Evolutionary conservation across 495 filamentous ascomycete species (phyloP), one percentile per base, ranked within the genome.

Genomic region (Penicillium samsonianum): DNA sequence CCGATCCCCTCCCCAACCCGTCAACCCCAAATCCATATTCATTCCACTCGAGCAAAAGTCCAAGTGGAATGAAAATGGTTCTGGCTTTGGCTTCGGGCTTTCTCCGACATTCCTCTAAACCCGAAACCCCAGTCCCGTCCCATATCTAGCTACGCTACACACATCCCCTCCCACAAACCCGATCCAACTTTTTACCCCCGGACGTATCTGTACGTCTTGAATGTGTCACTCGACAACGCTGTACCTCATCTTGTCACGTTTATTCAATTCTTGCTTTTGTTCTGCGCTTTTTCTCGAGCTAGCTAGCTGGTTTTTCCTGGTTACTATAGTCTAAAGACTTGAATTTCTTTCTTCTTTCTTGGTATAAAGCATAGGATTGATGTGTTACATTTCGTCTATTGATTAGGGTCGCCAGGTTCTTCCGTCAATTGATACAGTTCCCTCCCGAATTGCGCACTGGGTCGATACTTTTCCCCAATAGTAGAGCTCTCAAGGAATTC

Each of bases 141-240:
- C 23, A 43, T 28, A 28, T 17, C 16, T 46, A 25, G 20, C 35
- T 26, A n/a, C 19, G 49, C 49, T 37, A 10, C 28, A 48, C 0
- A 51, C 17, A n/a, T 25, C n/a, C 17, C 48, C 23, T 52, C 20
- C 22, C 35, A 38, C 35, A 53, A 42, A 22, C 22, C 30, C 16
- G 38, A 35, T 41, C 22, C 23, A 28, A 23, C 33, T 23, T 25
- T 19, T 3, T 11, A 19, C 31, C 35, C 48, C 35, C 16, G 19
- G 35, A 41, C 43, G 43, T 46, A n/a, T n/a, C n/a, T 38, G 45
- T 53, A 59, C 43, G 42, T 44, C 57, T 59, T 59, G 50, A 53
- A 59, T 54, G 50, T 48, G 50, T 48, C 25, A 30, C 25, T 31
- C 35, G 38, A 22, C 50, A 31, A 42, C 26, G 52, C 22, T 55